A percentile compares a stretch with the other conserved stretches of the same genome.
Conservation (phyloP, 2,329 filamentous ascomycete genomes). For the Cladosporium austrohemisphaericum region DNA sequence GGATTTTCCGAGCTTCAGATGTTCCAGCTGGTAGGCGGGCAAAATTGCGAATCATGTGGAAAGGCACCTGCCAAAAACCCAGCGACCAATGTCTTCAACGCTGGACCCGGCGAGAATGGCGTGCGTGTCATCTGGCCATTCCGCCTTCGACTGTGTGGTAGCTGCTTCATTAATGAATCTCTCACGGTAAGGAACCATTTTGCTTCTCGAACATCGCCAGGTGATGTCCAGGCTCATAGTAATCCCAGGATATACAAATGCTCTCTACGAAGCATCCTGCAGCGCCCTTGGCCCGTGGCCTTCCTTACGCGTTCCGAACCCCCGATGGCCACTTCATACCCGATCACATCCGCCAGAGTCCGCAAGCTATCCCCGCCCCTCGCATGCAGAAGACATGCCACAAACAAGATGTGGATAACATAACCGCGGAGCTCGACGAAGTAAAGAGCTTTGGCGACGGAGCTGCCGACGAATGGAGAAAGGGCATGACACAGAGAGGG, state of each 20-base stretch:
- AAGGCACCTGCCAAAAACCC: slow-evolving; percentile 34
- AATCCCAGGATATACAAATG: slow-evolving; percentile 63
- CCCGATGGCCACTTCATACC: slow-evolving; percentile 58
- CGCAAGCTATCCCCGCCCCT: slow-evolving; percentile 44
- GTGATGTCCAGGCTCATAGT: slow-evolving; percentile 24
- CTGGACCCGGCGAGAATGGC: slow-evolving; percentile 59
- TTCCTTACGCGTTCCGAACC: slow-evolving; percentile 66
- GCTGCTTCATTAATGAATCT: slow-evolving; percentile 59
- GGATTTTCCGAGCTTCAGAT: slow-evolving; percentile 68
- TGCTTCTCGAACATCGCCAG: slow-evolving; percentile 7
- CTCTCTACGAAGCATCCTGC: slow-evolving; percentile 54
- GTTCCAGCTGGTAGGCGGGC: slow-evolving; percentile 66
- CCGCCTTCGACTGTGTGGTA: slow-evolving; percentile 60
- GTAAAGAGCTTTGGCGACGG: slow-evolving; percentile 65
- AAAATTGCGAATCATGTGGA: slow-evolving; percentile 65
- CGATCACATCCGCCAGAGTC: slow-evolving; percentile 52
- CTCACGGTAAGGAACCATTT: slow-evolving; percentile 56
- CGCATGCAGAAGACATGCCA: slow-evolving; percentile 65
- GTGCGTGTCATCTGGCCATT: slow-evolving; percentile 70
- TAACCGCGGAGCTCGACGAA: slow-evolving; percentile 60
- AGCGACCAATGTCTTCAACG: slow-evolving; percentile 48
- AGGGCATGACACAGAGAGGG: slow-evolving; percentile 65
- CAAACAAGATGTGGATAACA: slow-evolving; percentile 57
- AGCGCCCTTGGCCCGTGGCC: slow-evolving; percentile 61
- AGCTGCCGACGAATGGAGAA: slow-evolving; percentile 72